Evolutionary conservation across 176 grass and related monocot genomes (phyloP), one percentile per base, ranked within the genome.

Genomic region (Paspalum notatum): DNA sequence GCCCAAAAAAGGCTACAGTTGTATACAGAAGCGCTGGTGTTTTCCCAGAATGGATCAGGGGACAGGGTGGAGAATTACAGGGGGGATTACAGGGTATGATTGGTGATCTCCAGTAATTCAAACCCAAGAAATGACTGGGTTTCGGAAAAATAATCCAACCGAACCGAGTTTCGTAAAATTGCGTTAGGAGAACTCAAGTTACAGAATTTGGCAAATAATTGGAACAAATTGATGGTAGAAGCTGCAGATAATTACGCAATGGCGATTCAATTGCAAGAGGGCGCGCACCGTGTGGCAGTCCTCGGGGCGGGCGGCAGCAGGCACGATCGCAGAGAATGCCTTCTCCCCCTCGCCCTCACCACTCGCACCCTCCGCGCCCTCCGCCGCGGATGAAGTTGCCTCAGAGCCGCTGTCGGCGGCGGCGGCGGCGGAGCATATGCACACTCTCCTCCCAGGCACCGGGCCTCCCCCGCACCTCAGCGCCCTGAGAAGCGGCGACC

Each of bases 241-340:
- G 25, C 51, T 49, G 26, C 54, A 69, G 26, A 78, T 5, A 62
- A 22, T 25, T 48, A 38, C 24, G 51, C 52, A 62, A 85, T 62
- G 56, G 27, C 39, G 27, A 26, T 43, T 9, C 45, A 51, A 53
- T 40, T 46, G 16, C 43, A 32, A 70, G 45, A 57, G 72, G n/a
- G 38, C 5, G 64, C 70, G 62, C 40, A 88, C 91, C 83, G 85
- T 87, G 72, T 81, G 68, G 76, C 80, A 91, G 61, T 94, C 91
- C 76, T 94, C 88, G 12, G 91, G 91, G 22, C 91, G 85, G 27
- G 81, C 51, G 8, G 60, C 87, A 39, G 88, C 49, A 6, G 82
- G 64, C 48, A 72, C 75, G 80, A 94, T 83, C 39, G 82, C 82
- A 21, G 79, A 81, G 12, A 87, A n/a, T 21, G 55, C 75, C 44